Conservation (phyloP, 2,329 filamentous ascomycete species). For the Penicillium sp. region DNA sequence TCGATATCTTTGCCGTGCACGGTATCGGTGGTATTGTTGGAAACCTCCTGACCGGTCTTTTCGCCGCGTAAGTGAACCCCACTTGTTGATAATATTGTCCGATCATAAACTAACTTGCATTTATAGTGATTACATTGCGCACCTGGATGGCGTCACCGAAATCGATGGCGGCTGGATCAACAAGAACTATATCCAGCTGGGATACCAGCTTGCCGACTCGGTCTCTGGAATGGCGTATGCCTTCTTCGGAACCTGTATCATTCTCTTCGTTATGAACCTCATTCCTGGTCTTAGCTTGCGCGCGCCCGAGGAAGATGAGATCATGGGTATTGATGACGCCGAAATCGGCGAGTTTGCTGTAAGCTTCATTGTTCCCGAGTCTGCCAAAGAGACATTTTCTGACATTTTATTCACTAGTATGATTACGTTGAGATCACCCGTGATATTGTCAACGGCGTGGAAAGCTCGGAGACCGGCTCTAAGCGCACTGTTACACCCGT, state of each 20-base stretch:
- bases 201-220: conserved; percentile 80
- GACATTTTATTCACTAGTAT: conserved; percentile 53
- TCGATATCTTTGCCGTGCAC: conserved; percentile 87
- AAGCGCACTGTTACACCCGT: conserved; percentile 34
- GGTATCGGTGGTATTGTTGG: conserved; percentile 75
- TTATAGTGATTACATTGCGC: conserved; percentile 72
- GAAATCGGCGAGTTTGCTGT: conserved; percentile 91
- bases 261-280: conserved; percentile 77
- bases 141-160: conserved; percentile 67
- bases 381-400: not conserved
- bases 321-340: conserved; percentile 81
- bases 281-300: conserved; percentile 75
- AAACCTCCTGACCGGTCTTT: conserved; percentile 77
- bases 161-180: conserved; percentile 82
- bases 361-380: conserved; percentile 33
- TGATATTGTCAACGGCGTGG: conserved; percentile 58
- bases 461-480: conserved; percentile 28
- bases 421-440: conserved; percentile 84
- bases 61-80: conserved; percentile 62
- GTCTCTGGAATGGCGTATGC: conserved; percentile 74
- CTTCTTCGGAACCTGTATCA: conserved; percentile 73
- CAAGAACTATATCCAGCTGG: conserved; percentile 78
- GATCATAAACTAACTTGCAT: conserved; percentile 11
- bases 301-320: conserved; percentile 73
- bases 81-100: not conserved